phyloP scores from a whole-genome alignment of 2,329 filamentous ascomycete genomes.

The Venturiaceae sp. region DNA sequence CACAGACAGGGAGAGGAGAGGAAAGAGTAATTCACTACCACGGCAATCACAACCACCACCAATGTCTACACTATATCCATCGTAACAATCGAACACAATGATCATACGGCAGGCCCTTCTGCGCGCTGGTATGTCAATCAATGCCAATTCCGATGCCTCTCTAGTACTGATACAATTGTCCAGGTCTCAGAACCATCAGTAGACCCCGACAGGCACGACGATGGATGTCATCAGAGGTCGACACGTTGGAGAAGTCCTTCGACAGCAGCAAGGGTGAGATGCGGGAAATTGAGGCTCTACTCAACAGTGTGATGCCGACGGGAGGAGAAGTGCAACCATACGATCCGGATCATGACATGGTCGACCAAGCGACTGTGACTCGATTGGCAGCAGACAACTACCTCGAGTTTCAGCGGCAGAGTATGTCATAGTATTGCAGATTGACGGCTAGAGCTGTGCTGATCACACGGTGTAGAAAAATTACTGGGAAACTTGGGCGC shows the following conservation, averaged over 20 bases:
- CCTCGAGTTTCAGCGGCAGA: constrained; percentile 30
- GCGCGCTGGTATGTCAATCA: neutral
- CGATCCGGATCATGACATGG: neutral
- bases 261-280: neutral
- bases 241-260: neutral
- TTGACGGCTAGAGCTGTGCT: neutral
- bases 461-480: constrained; percentile 16
- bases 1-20: too few species aligned
- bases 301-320: neutral
- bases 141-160: neutral
- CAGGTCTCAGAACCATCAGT: neutral
- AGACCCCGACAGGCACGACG: neutral
- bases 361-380: neutral
- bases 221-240: neutral
- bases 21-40: too few species aligned
- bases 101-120: neutral
- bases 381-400: constrained; percentile 28
- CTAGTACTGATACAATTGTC: neutral
- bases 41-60: too few species aligned
- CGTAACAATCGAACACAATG: neutral
- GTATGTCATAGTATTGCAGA: constrained; percentile 12
- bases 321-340: neutral
- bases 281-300: constrained; percentile 2
- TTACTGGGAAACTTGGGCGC: constrained; percentile 22
- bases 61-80: neutral